Conservation (phyloP, 495 filamentous ascomycete species). For the Hyaloscypha finlandica region DNA sequence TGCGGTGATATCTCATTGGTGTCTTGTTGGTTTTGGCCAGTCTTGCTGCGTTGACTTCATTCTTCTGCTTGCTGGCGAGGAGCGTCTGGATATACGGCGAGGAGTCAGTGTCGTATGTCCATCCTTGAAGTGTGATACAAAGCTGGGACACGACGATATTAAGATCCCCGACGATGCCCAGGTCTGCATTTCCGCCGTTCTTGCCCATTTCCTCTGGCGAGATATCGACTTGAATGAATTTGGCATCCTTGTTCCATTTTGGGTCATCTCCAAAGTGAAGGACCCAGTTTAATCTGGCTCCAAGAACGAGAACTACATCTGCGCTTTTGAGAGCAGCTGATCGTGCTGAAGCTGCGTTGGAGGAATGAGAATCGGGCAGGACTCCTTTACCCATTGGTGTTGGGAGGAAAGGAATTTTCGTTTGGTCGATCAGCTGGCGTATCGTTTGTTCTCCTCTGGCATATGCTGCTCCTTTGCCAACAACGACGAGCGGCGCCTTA, state of each 20-base stretch:
- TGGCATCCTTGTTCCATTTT: constrained; percentile 55
- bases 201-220: constrained; percentile 57
- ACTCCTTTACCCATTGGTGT: constrained; percentile 69
- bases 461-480: constrained; percentile 66
- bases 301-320: constrained; percentile 61
- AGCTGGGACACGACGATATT: constrained; percentile 55
- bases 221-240: constrained; percentile 63
- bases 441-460: constrained; percentile 54
- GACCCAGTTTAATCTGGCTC: constrained; percentile 66
- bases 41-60: constrained; percentile 45
- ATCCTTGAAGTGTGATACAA: constrained; percentile 38
- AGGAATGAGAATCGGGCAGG: constrained; percentile 55
- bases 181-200: constrained; percentile 46
- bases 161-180: constrained; percentile 58
- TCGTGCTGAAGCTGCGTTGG: constrained; percentile 57
- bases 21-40: constrained; percentile 39
- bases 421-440: constrained; percentile 48
- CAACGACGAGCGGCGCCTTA: constrained; percentile 54
- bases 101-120: constrained; percentile 44
- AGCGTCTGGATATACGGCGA: constrained; percentile 39
- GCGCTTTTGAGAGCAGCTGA: constrained; percentile 57
- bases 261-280: constrained; percentile 61
- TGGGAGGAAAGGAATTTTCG: constrained; percentile 60
- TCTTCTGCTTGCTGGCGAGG: constrained; percentile 38
- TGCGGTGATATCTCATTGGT: constrained; percentile 55